phyloP scores from a whole-genome alignment of 2,329 filamentous ascomycete genomes.

The Aspergillus novoparasiticus region DNA sequence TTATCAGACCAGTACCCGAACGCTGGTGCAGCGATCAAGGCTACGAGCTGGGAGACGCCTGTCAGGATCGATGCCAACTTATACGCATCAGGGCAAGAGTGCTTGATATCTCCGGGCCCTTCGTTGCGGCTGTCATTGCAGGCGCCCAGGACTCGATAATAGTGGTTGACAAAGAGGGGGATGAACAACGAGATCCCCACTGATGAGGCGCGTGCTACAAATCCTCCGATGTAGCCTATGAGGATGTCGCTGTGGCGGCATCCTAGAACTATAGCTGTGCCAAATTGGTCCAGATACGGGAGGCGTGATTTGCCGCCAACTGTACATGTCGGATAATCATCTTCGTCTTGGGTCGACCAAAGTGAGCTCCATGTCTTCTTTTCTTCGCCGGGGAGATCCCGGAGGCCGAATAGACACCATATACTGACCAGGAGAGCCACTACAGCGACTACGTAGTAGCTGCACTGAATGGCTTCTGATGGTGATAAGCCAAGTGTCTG shows the following conservation, averaged over 20 bases:
- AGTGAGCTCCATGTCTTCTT: conserved; percentile 70
- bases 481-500: conserved; percentile 71
- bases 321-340: conserved; percentile 4
- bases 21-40: conserved; percentile 78
- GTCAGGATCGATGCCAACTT: conserved; percentile 84
- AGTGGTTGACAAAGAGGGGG: conserved; percentile 88
- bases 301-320: conserved; percentile 15
- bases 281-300: conserved; percentile 57
- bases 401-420: conserved; percentile 78
- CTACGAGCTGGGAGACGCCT: conserved; percentile 83
- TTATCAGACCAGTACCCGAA: conserved; percentile 85
- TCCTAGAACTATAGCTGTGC: conserved; percentile 68
- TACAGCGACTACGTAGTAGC: conserved; percentile 82
- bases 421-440: conserved; percentile 73
- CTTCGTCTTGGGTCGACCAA: conserved; percentile 17
- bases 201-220: conserved; percentile 90
- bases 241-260: conserved; percentile 76
- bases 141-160: conserved; percentile 78
- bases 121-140: conserved; percentile 58
- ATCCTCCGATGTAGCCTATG: conserved; percentile 88
- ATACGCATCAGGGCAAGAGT: conserved; percentile 83
- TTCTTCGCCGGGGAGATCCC: conserved; percentile 69
- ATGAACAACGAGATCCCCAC: conserved; percentile 96
- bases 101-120: conserved; percentile 67
- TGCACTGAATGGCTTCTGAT: conserved; percentile 73